Conservation (phyloP, 2,329 filamentous ascomycete species). For the Talaromyces sp. region DNA sequence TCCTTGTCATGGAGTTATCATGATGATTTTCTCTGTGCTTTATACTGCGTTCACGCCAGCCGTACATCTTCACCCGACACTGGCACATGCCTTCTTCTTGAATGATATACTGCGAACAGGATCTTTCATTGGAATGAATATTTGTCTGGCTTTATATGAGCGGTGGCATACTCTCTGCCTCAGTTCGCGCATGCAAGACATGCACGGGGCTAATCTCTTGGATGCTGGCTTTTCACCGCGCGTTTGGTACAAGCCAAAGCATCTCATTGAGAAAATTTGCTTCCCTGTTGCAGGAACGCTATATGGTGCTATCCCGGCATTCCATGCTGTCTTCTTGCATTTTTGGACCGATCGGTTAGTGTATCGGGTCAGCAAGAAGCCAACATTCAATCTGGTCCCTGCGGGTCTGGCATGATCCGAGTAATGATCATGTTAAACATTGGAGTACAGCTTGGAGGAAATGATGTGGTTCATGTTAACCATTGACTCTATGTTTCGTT, state of each 20-base stretch:
- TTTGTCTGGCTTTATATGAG: slow-evolving; percentile 69
- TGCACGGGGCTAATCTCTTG: slow-evolving; percentile 65
- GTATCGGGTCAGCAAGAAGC: slow-evolving; percentile 74
- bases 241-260: slow-evolving; percentile 58
- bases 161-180: slow-evolving; percentile 66
- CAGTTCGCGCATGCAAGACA: slow-evolving; percentile 64
- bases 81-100: slow-evolving; percentile 63
- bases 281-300: slow-evolving; percentile 69
- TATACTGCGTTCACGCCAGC: slow-evolving; percentile 59
- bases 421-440: not conserved
- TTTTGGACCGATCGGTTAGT: slow-evolving; percentile 71
- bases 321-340: slow-evolving; percentile 69
- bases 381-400: slow-evolving; percentile 24
- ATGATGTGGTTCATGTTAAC: not conserved
- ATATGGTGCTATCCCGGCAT: slow-evolving; percentile 68
- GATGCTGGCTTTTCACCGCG: slow-evolving; percentile 65
- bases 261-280: slow-evolving; percentile 64
- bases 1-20: slow-evolving; percentile 67
- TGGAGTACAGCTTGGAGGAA: no score
- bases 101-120: slow-evolving; percentile 63
- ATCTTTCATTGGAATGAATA: slow-evolving; percentile 64
- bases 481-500: no score
- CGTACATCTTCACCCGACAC: slow-evolving; percentile 54
- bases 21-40: slow-evolving; percentile 64
- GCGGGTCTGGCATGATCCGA: slow-evolving; percentile 9